Percentiles rank a stretch among this genome's conserved stretches.
Conservation (phyloP, 2,329 filamentous ascomycete species). For the Cercospora sesami region DNA sequence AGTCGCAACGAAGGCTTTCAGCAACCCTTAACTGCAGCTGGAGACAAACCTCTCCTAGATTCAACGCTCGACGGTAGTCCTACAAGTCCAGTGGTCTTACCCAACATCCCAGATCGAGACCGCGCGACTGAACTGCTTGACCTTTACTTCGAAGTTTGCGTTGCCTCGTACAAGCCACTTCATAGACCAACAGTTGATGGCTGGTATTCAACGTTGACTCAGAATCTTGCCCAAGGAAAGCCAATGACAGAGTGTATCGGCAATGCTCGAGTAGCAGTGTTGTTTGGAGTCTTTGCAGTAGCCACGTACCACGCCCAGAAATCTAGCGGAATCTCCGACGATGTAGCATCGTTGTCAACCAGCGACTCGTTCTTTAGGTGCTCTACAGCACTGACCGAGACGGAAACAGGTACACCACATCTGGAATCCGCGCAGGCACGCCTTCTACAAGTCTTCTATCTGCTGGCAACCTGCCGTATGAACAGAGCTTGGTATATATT, state of each 20-base stretch:
- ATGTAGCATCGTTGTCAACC: background rate
- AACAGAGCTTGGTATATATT: background rate
- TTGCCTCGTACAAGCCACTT: slow-evolving; percentile 61
- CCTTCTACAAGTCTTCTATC: background rate
- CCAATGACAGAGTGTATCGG: background rate
- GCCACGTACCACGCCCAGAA: background rate
- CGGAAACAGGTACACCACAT: background rate
- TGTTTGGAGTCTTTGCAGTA: background rate
- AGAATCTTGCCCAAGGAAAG: background rate
- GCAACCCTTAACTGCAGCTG: background rate
- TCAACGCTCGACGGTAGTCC: background rate
- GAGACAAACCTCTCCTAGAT: background rate
- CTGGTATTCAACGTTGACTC: background rate
- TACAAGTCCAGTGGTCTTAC: background rate
- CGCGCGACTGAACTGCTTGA: slow-evolving; percentile 49
- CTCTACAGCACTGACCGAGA: background rate
- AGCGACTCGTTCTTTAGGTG: background rate
- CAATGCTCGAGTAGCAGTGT: background rate
- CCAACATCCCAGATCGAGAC: background rate
- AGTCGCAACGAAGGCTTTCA: background rate
- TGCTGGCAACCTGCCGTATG: background rate
- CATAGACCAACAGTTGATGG: slow-evolving; percentile 55
- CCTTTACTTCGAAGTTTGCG: slow-evolving; percentile 61
- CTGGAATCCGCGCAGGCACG: background rate
- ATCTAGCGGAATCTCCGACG: background rate